A percentile compares a stretch with the other conserved stretches of the same genome.
phyloP scores from a whole-genome alignment of 768 basidiomycete genomes.

The Leccinellum luteum region DNA sequence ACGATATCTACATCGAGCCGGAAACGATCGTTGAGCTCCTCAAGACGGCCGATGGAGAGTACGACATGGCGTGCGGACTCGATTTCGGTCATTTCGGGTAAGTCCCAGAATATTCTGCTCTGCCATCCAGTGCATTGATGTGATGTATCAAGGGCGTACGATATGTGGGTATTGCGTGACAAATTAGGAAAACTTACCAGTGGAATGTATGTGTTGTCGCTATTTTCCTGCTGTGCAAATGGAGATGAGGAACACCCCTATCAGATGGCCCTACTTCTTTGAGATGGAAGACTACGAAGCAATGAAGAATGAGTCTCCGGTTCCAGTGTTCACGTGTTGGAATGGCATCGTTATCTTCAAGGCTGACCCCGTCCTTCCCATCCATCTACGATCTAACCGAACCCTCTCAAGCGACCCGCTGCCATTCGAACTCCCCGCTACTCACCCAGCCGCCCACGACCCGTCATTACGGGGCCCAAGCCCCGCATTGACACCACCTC shows the following conservation, averaged over 20 bases:
- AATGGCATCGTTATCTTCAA: constrained; percentile 42
- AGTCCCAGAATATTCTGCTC: constrained; percentile 12
- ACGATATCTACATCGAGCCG: constrained; percentile 42
- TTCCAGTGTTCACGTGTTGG: constrained; percentile 46
- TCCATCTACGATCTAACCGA: constrained; percentile 35
- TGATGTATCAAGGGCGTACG: constrained; percentile 16
- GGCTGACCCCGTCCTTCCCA: constrained; percentile 41
- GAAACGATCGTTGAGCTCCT: constrained; percentile 40
- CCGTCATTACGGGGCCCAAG: constrained; percentile 11
- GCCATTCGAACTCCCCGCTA: constrained; percentile 7
- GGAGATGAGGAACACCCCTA: neutral
- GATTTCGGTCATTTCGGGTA: constrained; percentile 37
- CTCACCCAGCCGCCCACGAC: constrained; percentile 15
- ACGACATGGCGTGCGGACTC: constrained; percentile 44
- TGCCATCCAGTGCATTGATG: neutral
- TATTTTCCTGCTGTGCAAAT: neutral
- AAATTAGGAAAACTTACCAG: constrained; percentile 15
- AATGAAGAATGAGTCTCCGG: constrained; percentile 38
- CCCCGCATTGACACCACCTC: constrained; percentile 19
- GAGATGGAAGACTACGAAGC: constrained; percentile 35
- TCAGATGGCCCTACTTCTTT: constrained; percentile 42
- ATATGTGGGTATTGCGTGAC: constrained; percentile 24
- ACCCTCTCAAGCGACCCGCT: constrained; percentile 36
- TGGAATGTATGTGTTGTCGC: constrained; percentile 4
- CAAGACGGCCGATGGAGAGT: constrained; percentile 36